Percentiles rank a stretch among this genome's conserved stretches.
Conservation (phyloP, 2,329 filamentous ascomycete genomes). For the Claviceps africana region DNA sequence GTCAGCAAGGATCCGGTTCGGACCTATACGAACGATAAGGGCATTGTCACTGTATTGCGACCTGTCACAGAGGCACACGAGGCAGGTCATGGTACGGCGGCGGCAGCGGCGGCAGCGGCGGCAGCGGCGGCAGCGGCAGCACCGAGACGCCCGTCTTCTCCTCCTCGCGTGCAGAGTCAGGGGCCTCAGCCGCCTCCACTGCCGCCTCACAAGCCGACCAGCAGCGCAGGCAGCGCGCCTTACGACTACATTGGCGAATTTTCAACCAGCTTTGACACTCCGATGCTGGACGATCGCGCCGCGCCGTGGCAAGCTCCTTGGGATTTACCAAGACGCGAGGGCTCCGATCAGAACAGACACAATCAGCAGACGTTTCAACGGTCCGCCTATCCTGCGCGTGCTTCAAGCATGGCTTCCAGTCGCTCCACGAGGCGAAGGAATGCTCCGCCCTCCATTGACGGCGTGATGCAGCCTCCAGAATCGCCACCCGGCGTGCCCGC, state of each 20-base stretch:
- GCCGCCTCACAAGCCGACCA: constrained; percentile 7
- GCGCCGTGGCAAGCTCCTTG: constrained; percentile 6
- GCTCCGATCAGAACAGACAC: neutral
- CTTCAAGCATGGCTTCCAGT: constrained; percentile 13
- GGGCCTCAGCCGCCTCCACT: neutral
- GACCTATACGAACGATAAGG: constrained; percentile 21
- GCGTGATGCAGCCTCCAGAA: constrained; percentile 7
- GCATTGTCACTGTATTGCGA: constrained; percentile 22
- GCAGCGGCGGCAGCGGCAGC: neutral
- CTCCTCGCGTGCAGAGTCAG: constrained; percentile 1
- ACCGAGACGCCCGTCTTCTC: neutral
- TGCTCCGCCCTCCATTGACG: constrained; percentile 11
- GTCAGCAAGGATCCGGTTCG: constrained; percentile 11
- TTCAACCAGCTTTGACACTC: constrained; percentile 11
- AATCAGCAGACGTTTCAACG: constrained; percentile 4
- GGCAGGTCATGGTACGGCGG: neutral
- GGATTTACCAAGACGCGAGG: constrained; percentile 3
- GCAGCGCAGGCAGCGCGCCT: constrained; percentile 7
- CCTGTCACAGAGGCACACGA: constrained; percentile 16
- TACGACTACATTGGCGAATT: constrained; percentile 12
- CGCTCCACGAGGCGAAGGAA: constrained; percentile 3
- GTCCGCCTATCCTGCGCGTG: constrained; percentile 12
- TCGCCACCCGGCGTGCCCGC: neutral
- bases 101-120: no score
- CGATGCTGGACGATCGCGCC: constrained; percentile 10